Conservation (phyloP, 805 yeast genomes). For the Ogataea glucozyma region DNA sequence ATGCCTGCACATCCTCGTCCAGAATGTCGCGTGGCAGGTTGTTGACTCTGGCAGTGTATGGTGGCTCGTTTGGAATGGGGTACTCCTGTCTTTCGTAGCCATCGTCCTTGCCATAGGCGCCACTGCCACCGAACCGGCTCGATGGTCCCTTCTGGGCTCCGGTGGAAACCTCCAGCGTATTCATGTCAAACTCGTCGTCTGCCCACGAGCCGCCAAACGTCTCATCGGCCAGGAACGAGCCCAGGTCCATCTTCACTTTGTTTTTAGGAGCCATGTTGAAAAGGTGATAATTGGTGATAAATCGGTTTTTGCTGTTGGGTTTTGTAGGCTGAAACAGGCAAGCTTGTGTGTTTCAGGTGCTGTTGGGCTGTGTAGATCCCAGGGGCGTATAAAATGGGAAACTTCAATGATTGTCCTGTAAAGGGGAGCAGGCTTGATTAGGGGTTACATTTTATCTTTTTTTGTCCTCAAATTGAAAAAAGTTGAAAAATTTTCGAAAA, state of each 20-base stretch:
- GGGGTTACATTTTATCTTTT: no score
- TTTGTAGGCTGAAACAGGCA: no score
- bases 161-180: constrained; percentile 23
- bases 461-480: no score
- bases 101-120: constrained; percentile 27
- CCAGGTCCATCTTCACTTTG: constrained; percentile 73
- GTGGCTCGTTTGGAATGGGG: constrained; percentile 90
- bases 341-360: no score
- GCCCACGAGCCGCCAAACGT: constrained; percentile 82
- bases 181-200: constrained; percentile 74
- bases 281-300: no score
- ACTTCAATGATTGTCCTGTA: no score
- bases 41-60: constrained; percentile 85
- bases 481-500: no score
- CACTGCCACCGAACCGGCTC: constrained; percentile 18
- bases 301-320: no score
- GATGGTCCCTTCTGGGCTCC: constrained; percentile 11
- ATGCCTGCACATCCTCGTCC: constrained; percentile 63
- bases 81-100: constrained; percentile 61
- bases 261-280: constrained; percentile 58
- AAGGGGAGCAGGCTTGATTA: no score
- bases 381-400: no score
- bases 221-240: constrained; percentile 79
- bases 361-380: no score
- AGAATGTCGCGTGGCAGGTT: constrained; percentile 80